Percentiles rank a stretch among this genome's conserved stretches.
Conservation (phyloP, 169 alveolate species). For the Amoebophrya sp. region DNA sequence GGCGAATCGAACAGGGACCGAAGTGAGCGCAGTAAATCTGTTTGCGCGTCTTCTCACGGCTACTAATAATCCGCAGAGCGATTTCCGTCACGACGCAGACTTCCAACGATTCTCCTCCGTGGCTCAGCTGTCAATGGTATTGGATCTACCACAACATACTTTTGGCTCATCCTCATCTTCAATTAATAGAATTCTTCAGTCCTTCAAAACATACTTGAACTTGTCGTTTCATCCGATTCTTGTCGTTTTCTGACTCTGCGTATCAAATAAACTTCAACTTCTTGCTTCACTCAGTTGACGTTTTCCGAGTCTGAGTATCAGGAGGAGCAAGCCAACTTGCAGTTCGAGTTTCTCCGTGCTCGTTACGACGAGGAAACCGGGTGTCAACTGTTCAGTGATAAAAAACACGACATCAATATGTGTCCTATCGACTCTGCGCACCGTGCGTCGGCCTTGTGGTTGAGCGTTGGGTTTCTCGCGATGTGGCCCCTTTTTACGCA, state of each 20-base stretch:
- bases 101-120: background rate
- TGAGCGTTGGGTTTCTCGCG: too few relatives aligned
- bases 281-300: too few relatives aligned
- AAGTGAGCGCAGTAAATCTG: background rate
- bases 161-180: too few relatives aligned
- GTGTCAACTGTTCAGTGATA: background rate
- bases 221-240: too few relatives aligned
- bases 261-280: too few relatives aligned
- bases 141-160: too few relatives aligned
- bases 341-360: background rate
- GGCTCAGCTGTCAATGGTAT: background rate
- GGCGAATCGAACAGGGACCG: background rate
- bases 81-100: slow-evolving; percentile 12
- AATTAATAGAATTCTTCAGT: too few relatives aligned
- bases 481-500: too few relatives aligned
- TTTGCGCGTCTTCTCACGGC: background rate
- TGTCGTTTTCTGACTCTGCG: too few relatives aligned
- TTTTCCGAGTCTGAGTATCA: background rate
- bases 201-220: too few relatives aligned
- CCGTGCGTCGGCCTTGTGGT: too few relatives aligned
- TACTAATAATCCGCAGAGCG: background rate
- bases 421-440: background rate
- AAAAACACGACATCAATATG: background rate
- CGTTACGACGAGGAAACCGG: background rate
- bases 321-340: background rate